Evolutionary conservation across 768 basidiomycete genomes (phyloP), one percentile per base, ranked within the genome.

Genomic region (Phlegmacium glaucopus): DNA sequence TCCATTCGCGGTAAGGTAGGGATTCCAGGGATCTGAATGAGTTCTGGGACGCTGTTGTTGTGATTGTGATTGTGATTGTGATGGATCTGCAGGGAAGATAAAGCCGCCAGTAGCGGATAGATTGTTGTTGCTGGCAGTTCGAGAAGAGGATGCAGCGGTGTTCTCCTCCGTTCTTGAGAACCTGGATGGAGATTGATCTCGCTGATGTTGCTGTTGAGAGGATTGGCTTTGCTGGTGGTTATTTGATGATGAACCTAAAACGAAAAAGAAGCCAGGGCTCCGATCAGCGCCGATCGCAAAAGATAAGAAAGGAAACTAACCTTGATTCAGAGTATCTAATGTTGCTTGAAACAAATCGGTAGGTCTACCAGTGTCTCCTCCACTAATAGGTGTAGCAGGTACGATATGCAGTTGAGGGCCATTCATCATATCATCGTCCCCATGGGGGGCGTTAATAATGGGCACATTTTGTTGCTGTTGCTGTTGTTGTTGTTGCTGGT

Each of bases 381-480:
- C 83, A 50, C 77, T 79, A 46, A 92, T 74, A 7, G 90, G 90
- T 3, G 90, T 92, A 16, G 89, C 87, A 35, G 90, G 90, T 6
- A 90, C 87, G 51, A 92, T 83, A 59, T 89, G 80, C 50, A 92
- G 74, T 43, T 77, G 77, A 1, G 85, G 87, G 0, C 84, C 51
- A n/a, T 25, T 49, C 45, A 55, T 51, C 32, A 51, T 47, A 30
- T 57, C 47, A 27, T 56, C 54, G 2, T 46, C 78, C 45, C 76
- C 75, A 69, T 74, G 37, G 74, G 82, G 30, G 61, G 68, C 60
- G 39, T 61, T 72, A 74, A 75, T 66, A 16, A 70, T 67, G 8
- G 68, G 67, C 1, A 66, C 63, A n/a, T 39, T 56, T n/a, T 50
- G 47, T 25, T 32, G 17, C 35, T 62, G 57, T 18, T 40, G 35